Base-by-base conservation (phyloP, 192 early-diverging fungal species). In the Coemansia biformis region DNA sequence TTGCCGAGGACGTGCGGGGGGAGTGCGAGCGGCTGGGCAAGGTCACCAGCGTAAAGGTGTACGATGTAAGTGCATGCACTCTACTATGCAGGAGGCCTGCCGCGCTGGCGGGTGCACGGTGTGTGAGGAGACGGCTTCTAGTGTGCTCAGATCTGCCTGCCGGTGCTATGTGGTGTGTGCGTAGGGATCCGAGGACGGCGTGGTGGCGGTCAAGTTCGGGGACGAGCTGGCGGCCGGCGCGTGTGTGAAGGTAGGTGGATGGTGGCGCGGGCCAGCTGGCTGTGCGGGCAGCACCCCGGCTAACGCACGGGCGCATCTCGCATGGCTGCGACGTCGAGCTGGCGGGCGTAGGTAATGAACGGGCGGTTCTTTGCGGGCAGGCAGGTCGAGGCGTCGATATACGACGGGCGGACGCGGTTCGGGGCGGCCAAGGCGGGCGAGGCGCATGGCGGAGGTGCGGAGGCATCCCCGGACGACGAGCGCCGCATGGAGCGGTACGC, bases 1-100 rank as follows among this genome's bases (percentile, higher is more conserved):
- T 99, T 47, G 88, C 93, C 38, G 86, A 95, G 33, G 96, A 99
- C 57, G 85, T 99, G 12, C 82, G 96, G 4, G 75, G 79, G 17
- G 96, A 99, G 50, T 93, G 92, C 57, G 92, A 94, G 54, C 90
- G 88, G 46, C 55, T 95, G 10, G 96, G 96, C 12, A 85, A 87
- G 41, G 92, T 96, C 3, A 93, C 93, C 16, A 96, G 91, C 55
- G 88, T 99, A 5, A 83, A 90, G 33, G 63, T 99, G 11, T 96
- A 89, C 58, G 96, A 99, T 71, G 90, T 91, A 82, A 72, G 84
- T 52, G 16, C 7, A 3, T 14, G 16, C 15, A 15, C 26, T 11
- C 28, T 18, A 26, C 9, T 10, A 8, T 30, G 36, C 3, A 13
- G 24, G 10, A 6, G 9, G 28, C 28, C 7, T 12, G 24, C 24